Percentiles rank a stretch among this genome's conserved stretches.
Evolutionary conservation across 441 rosid species (phyloP).

Genomic region (Pelargonium fulgidum): DNA sequence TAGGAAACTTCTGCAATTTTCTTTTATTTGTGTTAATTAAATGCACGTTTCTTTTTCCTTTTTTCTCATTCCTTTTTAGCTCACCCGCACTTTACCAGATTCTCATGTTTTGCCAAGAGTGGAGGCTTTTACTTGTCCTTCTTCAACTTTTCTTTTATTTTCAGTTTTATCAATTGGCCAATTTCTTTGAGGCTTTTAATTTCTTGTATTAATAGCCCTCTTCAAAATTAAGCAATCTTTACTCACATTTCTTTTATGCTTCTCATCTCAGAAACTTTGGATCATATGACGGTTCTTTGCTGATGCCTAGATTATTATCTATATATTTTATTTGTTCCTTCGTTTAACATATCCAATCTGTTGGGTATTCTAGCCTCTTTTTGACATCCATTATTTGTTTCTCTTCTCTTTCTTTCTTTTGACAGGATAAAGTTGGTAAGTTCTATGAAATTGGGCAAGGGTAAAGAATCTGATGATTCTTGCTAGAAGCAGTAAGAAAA

Average conservation of each 20-base stretch:
- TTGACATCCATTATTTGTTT: constrained; percentile 16
- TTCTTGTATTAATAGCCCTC: not conserved
- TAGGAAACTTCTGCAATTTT: not conserved
- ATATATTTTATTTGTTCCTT: constrained; percentile 1
- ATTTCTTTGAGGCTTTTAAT: not conserved
- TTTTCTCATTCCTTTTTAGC: not conserved
- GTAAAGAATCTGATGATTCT: constrained; percentile 26
- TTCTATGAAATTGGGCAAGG: constrained; percentile 31
- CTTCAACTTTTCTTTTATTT: not conserved
- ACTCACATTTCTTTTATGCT: not conserved
- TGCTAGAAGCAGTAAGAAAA: constrained; percentile 27
- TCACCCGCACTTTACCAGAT: not conserved
- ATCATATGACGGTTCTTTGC: not conserved
- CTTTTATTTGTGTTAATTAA: not conserved
- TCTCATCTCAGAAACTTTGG: not conserved
- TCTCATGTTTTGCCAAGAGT: not conserved
- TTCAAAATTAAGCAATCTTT: not conserved
- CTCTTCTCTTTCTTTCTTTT: constrained; percentile 22
- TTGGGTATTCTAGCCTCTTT: not conserved
- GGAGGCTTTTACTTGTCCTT: not conserved
- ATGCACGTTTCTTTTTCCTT: not conserved
- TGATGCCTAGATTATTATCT: not conserved
- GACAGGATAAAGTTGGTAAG: constrained; percentile 98
- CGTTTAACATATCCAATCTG: not conserved
- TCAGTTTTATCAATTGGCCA: not conserved